Evolutionary conservation across 2,329 filamentous ascomycete species (phyloP).

Genomic region (Fulvia fulva): DNA sequence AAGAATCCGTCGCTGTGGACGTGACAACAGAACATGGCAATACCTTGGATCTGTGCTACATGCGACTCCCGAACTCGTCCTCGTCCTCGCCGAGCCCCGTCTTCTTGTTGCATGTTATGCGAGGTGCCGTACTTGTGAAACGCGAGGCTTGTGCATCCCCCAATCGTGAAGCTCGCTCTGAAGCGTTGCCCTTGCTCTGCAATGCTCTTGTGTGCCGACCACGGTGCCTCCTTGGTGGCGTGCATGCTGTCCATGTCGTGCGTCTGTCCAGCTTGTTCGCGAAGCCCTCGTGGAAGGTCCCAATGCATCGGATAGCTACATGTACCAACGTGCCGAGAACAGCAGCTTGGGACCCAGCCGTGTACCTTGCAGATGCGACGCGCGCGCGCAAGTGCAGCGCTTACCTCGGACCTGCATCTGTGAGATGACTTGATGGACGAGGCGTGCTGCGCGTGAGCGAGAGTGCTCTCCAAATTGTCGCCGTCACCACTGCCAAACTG

Average conservation of each 20-base stretch:
- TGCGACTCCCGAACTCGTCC: too few relatives aligned
- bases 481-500: too few relatives aligned
- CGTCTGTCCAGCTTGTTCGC: slow-evolving; percentile 2
- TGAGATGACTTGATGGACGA: neutral
- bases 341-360: neutral
- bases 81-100: slow-evolving; percentile 16
- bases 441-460: neutral
- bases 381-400: too few relatives aligned
- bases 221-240: neutral
- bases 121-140: slow-evolving; percentile 15
- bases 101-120: slow-evolving; percentile 21
- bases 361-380: neutral
- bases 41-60: slow-evolving; percentile 16
- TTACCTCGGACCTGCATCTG: neutral
- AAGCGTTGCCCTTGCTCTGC: neutral
- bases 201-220: neutral
- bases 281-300: slow-evolving; percentile 3
- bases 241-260: slow-evolving; percentile 6
- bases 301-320: neutral
- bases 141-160: slow-evolving; percentile 9
- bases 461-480: neutral
- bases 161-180: neutral
- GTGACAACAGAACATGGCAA: slow-evolving; percentile 17
- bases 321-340: neutral
- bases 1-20: slow-evolving; percentile 13